Evolutionary conservation across 2,329 filamentous ascomycete genomes (phyloP), one percentile per base, ranked within the genome.

Genomic region (Claviceps sp.): DNA sequence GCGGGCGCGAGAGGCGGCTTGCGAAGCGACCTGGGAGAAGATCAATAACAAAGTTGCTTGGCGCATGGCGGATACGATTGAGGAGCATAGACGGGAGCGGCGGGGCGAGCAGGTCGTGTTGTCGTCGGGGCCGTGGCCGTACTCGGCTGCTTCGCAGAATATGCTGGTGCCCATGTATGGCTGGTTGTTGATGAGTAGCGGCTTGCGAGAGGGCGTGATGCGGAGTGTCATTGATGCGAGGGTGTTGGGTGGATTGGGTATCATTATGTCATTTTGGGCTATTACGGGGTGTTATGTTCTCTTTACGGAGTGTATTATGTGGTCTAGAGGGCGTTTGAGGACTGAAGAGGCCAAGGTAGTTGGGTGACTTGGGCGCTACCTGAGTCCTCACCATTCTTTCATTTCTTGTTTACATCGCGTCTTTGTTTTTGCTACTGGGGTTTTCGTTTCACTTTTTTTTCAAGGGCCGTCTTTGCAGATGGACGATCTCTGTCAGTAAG

Each of bases 11-110:
- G 61, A 63, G 20, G 76, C 81, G 55, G 83, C 82, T 0, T 76
- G 77, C 54, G 72, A 81, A 48, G 81, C 78, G 2, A 86, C 81
- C 0, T 50, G 83, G 84, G 81, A 85, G 54, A 82, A 77, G 66
- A 84, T 86, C 64, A 84, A 84, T 67, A 83, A 84, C 59, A 78
- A 77, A 48, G 82, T 85, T 1, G 83, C 83, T 3, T 80, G 79
- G 74, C 75, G 78, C 53, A 78, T 86, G 67, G 68, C 73, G 3
- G 72, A 77, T 49, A 69, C 68, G n/a, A 75, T 79, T 48, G 68
- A 72, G 16, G 69, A 75, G 46, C 65, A 75, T 22, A 65, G 68
- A 47, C 61, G 57, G 26, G 69, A 69, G 52, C 54, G 58, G 50
- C 22, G 52, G 51, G 7, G 36, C 48, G 16, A 44, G 42, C 42